Conservation (phyloP, 2,329 filamentous ascomycete genomes). For the Claviceps sp. region DNA sequence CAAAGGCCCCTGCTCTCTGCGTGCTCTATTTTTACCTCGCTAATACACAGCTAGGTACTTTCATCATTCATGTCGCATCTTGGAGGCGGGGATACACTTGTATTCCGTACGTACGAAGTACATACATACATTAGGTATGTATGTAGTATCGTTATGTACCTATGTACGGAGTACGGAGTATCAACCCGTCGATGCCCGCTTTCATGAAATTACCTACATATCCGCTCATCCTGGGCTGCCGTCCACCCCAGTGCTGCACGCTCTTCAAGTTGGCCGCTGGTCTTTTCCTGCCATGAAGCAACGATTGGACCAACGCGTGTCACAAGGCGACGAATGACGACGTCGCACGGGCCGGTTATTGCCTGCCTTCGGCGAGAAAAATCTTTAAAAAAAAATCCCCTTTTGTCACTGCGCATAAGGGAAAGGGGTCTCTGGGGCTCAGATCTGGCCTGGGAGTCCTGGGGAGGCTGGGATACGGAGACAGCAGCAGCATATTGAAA, state of each 20-base stretch:
- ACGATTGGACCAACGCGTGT: background rate
- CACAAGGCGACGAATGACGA: background rate
- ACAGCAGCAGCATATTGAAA: background rate
- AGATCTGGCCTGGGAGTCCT: background rate
- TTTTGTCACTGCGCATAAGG: too few species aligned
- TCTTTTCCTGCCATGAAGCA: background rate
- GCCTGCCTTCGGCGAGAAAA: background rate
- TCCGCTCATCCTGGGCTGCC: background rate
- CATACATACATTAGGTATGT: background rate
- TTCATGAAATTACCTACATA: background rate
- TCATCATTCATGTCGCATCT: too few species aligned
- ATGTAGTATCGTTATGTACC: background rate
- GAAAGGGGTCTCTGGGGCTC: background rate
- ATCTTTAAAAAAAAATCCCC: background rate
- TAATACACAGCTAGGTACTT: too few species aligned
- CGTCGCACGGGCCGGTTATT: background rate
- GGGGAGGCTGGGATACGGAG: background rate
- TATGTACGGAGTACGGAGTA: too few species aligned
- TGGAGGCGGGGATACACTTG: too few species aligned
- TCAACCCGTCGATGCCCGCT: too few species aligned
- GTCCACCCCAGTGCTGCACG: background rate
- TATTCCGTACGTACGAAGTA: background rate
- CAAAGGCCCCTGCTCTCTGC: too few species aligned
- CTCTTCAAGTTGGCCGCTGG: background rate
- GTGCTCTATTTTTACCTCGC: too few species aligned